These are phyloP conservation scores for Fusarium sambucinum DNA, from an alignment of 2,329 filamentous ascomycete genomes.

Conservation along the genomic window DNA sequence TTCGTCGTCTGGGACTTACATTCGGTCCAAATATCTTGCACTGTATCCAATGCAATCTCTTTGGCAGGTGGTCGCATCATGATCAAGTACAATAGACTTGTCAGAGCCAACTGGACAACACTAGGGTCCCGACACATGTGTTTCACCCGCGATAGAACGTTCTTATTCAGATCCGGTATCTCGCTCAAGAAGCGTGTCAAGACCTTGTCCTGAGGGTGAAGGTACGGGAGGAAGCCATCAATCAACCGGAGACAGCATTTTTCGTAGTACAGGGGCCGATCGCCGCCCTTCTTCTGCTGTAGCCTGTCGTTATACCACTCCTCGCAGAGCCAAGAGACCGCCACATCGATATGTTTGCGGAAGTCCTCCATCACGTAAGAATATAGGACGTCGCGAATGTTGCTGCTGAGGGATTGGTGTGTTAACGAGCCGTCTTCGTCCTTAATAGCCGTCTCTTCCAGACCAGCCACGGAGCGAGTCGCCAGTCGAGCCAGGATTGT, in stretches of 20 bases:
- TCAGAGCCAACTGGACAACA: constrained; percentile 72
- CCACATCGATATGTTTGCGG: constrained; percentile 86
- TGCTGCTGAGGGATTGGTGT: constrained; percentile 68
- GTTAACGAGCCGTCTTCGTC: constrained; percentile 61
- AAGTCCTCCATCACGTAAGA: constrained; percentile 93
- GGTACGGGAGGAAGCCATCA: constrained; percentile 88
- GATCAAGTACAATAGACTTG: constrained; percentile 73
- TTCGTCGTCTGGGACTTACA: constrained; percentile 60
- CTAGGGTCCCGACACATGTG: constrained; percentile 74
- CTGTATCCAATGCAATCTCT: constrained; percentile 72
- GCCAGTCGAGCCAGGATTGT: constrained; percentile 88
- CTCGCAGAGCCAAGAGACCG: constrained; percentile 93
- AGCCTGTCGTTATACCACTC: constrained; percentile 94
- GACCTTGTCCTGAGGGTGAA: constrained; percentile 91
- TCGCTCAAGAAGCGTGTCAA: constrained; percentile 92
- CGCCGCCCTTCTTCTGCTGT: constrained; percentile 57
- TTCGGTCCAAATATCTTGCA: constrained; percentile 75
- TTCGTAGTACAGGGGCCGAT: constrained; percentile 76
- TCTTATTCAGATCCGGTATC: constrained; percentile 80
- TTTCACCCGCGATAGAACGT: constrained; percentile 80
- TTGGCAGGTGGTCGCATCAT: constrained; percentile 75
- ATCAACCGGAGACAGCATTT: constrained; percentile 84
- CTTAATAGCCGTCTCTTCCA: constrained; percentile 72
- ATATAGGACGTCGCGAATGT: constrained; percentile 84
- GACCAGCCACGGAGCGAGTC: constrained; percentile 78